A percentile compares a stretch with the other conserved stretches of the same genome.
Evolutionary conservation across 495 filamentous ascomycete species (phyloP).

Genomic region (Penicillium flavigenum): DNA sequence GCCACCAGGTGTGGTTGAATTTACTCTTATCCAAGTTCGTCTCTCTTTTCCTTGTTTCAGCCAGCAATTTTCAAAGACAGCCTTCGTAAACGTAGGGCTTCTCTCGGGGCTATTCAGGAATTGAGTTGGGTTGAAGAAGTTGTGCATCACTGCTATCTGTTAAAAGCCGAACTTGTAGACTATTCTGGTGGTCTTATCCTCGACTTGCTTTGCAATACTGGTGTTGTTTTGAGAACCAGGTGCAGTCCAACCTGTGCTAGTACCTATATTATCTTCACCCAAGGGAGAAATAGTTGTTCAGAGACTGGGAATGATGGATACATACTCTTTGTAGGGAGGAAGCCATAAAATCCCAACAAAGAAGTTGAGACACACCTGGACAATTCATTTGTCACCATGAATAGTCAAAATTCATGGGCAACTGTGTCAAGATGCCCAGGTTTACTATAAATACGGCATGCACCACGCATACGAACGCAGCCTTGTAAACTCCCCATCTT

Average conservation of each 20-base stretch:
- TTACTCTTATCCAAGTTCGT: neutral
- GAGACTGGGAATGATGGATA: neutral
- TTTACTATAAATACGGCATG: too few relatives aligned
- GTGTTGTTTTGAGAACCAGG: neutral
- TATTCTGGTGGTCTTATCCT: neutral
- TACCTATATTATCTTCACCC: neutral
- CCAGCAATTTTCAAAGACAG: neutral
- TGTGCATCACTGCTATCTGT: too few relatives aligned
- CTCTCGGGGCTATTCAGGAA: neutral
- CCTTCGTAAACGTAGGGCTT: too few relatives aligned
- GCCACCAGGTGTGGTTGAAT: slow-evolving; percentile 9
- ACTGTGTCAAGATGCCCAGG: too few relatives aligned
- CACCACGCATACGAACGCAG: too few relatives aligned
- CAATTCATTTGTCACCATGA: too few relatives aligned
- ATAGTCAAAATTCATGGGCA: too few relatives aligned
- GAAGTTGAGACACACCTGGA: too few relatives aligned
- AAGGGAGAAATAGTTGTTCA: neutral
- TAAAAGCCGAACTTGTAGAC: neutral
- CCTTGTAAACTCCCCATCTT: too few relatives aligned
- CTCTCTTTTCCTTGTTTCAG: neutral
- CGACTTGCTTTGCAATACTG: neutral
- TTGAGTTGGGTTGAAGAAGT: neutral
- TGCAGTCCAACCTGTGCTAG: neutral
- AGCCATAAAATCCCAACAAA: too few relatives aligned
- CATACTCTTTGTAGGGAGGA: neutral